Evolutionary conservation across 2,329 filamentous ascomycete genomes (phyloP), one percentile per base, ranked within the genome.

Genomic region (Phialophora tarda): DNA sequence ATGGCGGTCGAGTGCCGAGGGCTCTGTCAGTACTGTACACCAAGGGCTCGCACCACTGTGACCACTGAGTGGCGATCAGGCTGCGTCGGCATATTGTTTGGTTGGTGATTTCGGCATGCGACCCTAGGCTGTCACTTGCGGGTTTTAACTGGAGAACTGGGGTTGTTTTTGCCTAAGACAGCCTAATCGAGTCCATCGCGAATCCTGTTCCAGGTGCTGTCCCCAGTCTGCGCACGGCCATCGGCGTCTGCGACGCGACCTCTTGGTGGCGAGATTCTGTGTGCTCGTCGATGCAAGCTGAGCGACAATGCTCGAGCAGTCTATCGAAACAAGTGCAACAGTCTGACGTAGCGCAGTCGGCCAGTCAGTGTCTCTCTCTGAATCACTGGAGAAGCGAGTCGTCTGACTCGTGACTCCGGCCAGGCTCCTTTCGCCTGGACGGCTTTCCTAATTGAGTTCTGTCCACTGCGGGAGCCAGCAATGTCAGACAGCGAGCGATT

Each of bases 401-500:
- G 32, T 12, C 32, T 34, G 32, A 34, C 32, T 34, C 32, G 32
- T 11, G 10, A 34, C 3, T n/a, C 38, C 14, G 4, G 34, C 12
- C 12, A 41, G 11, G 34, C 34, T 41, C 34, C 12, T 14, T 14
- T 17, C 38, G 14, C 38, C 38, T n/a, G 17, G 38, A 6, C 21
- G 38, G 14, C 17, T 44, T 44, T 44, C 38, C 38, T 8, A 2
- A 44, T 44, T n/a, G 38, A 51, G n/a, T 26, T 51, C 23, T 5
- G 34, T 38, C 34, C 4, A 34, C 10, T 14, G 24, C 24, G 24
- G 24, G n/a, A 44, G 41, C 47, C n/a, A 51, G 12, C 28, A 14
- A 2, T 17, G 59, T 61, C 59, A 41, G 59, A 61, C 59, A 38
- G 21, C 30, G 47, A 17, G 47, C 30, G 48, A 51, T 61, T 50